These are phyloP conservation scores for Microbotryomycetes sp. DNA, from an alignment of 1,284 basidiomycete species.

Conservation along the genomic window DNA sequence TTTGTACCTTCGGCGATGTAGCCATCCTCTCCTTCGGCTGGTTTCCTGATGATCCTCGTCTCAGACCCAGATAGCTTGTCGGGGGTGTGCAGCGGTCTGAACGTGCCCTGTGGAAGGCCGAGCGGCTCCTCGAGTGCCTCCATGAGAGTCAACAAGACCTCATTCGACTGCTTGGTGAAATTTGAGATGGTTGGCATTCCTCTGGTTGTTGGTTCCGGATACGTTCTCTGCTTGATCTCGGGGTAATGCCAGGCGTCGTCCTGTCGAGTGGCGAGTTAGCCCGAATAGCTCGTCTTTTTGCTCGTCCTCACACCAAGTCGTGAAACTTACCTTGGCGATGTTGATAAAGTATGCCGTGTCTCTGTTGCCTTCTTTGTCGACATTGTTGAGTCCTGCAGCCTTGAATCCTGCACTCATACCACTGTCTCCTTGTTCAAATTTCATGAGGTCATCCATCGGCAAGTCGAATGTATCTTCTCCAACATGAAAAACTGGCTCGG, in stretches of 20 bases:
- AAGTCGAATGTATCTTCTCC: conserved; percentile 55
- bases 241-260: conserved; percentile 30
- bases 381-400: conserved; percentile 53
- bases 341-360: conserved; percentile 63
- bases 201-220: conserved; percentile 13
- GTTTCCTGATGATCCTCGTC: conserved; percentile 22
- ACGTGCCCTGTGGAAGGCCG: conserved; percentile 19
- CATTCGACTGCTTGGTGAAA: conserved; percentile 11
- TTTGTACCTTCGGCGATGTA: conserved; percentile 11
- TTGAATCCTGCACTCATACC: conserved; percentile 56
- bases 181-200: conserved; percentile 16
- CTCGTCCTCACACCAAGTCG: neutral
- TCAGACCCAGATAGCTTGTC: conserved; percentile 25
- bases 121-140: conserved; percentile 19
- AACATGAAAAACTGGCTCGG: conserved; percentile 55
- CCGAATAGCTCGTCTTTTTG: too few relatives aligned
- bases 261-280: too few relatives aligned
- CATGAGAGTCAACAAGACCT: conserved; percentile 23
- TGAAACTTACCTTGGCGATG: neutral
- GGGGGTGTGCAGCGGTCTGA: conserved; percentile 25
- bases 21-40: conserved; percentile 9
- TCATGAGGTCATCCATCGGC: conserved; percentile 57
- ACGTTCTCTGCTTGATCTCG: conserved; percentile 24
- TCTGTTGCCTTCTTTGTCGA: conserved; percentile 54
- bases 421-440: conserved; percentile 58